Conservation (phyloP, 75 land plant species). For the Pinus taeda region DNA sequence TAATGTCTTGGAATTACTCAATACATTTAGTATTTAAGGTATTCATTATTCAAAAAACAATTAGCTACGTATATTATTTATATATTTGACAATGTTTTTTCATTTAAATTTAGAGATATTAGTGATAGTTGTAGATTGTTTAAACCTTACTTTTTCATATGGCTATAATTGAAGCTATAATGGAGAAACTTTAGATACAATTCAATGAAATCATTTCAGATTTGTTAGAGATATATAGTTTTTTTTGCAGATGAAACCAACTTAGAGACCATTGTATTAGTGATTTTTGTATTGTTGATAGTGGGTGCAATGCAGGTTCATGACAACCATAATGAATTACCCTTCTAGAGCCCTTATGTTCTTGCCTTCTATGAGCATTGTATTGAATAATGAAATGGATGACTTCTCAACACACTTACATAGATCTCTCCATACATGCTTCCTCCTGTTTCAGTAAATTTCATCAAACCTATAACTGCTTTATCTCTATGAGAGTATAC, state of each 20-base stretch:
- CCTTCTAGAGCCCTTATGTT: constrained; percentile 67
- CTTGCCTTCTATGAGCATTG: constrained; percentile 84
- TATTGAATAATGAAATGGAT: constrained; percentile 94
- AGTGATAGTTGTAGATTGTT: constrained; percentile 1
- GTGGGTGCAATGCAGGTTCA: constrained; percentile 71
- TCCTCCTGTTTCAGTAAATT: constrained; percentile 89
- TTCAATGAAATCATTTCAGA: neutral
- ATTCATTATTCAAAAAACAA: too few relatives aligned
- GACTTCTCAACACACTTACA: constrained; percentile 80
- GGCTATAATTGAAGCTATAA: too few relatives aligned
- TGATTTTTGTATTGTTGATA: constrained; percentile 82
- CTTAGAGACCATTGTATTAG: constrained; percentile 86
- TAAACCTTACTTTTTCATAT: neutral
- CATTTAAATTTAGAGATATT: neutral
- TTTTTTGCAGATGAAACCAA: constrained; percentile 67
- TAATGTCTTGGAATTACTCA: too few relatives aligned
- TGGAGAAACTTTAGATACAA: neutral
- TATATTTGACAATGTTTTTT: too few relatives aligned
- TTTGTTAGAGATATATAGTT: too few relatives aligned
- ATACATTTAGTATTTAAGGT: too few relatives aligned
- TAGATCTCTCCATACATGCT: constrained; percentile 44
- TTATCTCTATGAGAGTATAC: neutral
- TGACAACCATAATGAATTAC: constrained; percentile 89
- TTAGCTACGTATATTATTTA: too few relatives aligned
- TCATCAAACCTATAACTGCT: constrained; percentile 42